Evolutionary conservation across 129 eudicot species (phyloP).

Genomic region (Scalesia atractyloides): DNA sequence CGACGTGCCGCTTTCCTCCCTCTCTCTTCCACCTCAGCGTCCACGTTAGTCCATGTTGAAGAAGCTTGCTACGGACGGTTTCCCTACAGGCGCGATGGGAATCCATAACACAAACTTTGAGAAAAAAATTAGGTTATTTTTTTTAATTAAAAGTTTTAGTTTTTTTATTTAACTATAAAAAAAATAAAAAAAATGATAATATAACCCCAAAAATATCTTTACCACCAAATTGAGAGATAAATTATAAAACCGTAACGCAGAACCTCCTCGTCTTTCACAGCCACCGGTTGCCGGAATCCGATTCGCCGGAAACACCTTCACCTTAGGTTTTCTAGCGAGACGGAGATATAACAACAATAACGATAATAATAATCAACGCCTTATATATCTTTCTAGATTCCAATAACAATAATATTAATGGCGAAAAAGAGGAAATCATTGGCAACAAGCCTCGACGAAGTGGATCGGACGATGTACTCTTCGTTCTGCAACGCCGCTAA

Average conservation of each 20-base stretch:
- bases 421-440: constrained; percentile 57
- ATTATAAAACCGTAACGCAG: constrained; percentile 17
- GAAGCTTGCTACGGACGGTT: no score
- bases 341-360: constrained; percentile 3
- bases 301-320: constrained; percentile 15
- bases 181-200: no score
- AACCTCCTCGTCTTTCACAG: constrained; percentile 17
- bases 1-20: no score
- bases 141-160: no score
- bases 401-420: constrained; percentile 23
- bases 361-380: not conserved
- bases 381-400: not conserved
- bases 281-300: constrained; percentile 26
- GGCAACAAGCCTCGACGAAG: constrained; percentile 58
- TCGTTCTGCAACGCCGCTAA: constrained; percentile 59
- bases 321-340: constrained; percentile 2
- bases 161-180: no score
- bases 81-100: no score
- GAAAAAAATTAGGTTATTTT: no score
- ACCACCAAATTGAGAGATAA: constrained; percentile 3
- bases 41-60: no score
- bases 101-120: no score
- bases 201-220: constrained; percentile 10
- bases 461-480: constrained; percentile 62
- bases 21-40: no score